Evolutionary conservation across 2,329 filamentous ascomycete species (phyloP).

Genomic region (Arthrobotrys sinensis): DNA sequence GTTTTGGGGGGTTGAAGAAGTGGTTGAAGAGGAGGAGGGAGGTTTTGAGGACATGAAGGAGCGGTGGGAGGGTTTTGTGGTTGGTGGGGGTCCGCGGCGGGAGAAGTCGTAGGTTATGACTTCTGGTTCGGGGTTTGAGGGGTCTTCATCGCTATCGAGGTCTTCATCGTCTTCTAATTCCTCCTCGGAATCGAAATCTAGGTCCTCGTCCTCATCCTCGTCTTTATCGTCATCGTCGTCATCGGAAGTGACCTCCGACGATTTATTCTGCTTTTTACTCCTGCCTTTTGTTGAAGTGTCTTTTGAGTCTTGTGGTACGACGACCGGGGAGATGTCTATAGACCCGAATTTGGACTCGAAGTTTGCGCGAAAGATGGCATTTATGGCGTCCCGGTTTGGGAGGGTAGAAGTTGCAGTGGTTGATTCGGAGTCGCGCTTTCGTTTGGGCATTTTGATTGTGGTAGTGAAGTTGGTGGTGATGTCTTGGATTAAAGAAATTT

Average conservation of each 20-base stretch:
- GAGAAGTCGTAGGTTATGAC: slow-evolving; percentile 58
- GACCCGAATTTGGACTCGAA: slow-evolving; percentile 52
- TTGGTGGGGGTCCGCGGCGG: slow-evolving; percentile 44
- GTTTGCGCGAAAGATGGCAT: slow-evolving; percentile 50
- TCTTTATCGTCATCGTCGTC: slow-evolving; percentile 5
- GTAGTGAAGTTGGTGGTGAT: neutral
- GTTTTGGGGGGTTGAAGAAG: slow-evolving; percentile 5
- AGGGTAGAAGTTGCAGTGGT: neutral
- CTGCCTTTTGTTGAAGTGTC: neutral
- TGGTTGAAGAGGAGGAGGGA: neutral
- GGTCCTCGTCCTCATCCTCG: slow-evolving; percentile 62
- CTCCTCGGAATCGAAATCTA: neutral
- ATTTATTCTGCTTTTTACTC: slow-evolving; percentile 12
- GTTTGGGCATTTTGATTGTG: slow-evolving; percentile 41
- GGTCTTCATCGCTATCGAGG: slow-evolving; percentile 77
- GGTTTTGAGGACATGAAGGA: slow-evolving; percentile 58
- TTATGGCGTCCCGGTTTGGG: slow-evolving; percentile 34
- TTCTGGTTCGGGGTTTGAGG: slow-evolving; percentile 15
- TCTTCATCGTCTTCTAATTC: slow-evolving; percentile 74
- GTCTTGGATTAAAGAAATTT: slow-evolving; percentile 23
- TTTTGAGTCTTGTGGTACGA: neutral
- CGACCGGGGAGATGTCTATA: slow-evolving; percentile 36
- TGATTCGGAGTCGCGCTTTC: slow-evolving; percentile 39
- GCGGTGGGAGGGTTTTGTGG: slow-evolving; percentile 49
- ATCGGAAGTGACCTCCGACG: neutral